A percentile compares a stretch with the other conserved stretches of the same genome.
These are phyloP conservation scores for Corylus avellana DNA, from an alignment of 306 rosid genomes.

Conservation along the genomic window DNA sequence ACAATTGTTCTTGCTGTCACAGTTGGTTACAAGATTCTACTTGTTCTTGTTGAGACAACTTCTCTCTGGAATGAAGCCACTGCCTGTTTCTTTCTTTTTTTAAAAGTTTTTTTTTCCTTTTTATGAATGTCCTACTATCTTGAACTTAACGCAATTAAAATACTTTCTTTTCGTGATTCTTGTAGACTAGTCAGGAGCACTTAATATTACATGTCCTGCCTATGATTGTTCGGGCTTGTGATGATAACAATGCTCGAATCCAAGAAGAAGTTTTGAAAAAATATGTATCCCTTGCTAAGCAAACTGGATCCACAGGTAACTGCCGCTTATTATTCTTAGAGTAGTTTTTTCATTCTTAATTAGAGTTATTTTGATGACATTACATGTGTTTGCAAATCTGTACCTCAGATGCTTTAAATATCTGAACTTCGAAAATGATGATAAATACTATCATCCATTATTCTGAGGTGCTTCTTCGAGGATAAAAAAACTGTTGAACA, in stretches of 20 bases:
- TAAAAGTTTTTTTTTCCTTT: background rate
- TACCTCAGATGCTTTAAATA: background rate
- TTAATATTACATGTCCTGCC: constrained; percentile 85
- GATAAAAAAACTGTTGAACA: too few species aligned
- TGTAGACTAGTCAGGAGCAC: constrained; percentile 81
- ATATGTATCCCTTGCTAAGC: constrained; percentile 70
- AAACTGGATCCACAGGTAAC: constrained; percentile 83
- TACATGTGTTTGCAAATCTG: background rate
- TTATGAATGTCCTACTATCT: background rate
- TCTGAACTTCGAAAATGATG: background rate
- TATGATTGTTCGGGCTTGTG: constrained; percentile 90
- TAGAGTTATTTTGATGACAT: background rate
- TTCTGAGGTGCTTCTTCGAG: background rate
- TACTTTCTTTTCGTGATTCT: constrained; percentile 26
- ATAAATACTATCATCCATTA: too few species aligned
- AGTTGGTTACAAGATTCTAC: background rate
- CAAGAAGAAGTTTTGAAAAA: constrained; percentile 96
- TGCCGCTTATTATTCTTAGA: constrained; percentile 23
- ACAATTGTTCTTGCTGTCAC: background rate
- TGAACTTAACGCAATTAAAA: background rate
- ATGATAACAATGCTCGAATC: constrained; percentile 85
- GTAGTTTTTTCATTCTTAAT: background rate
- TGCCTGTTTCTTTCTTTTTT: background rate
- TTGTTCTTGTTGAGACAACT: background rate
- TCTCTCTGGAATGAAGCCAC: background rate